Base-by-base conservation (phyloP, 2,329 filamentous ascomycete species). In the Curvularia verruculosa region DNA sequence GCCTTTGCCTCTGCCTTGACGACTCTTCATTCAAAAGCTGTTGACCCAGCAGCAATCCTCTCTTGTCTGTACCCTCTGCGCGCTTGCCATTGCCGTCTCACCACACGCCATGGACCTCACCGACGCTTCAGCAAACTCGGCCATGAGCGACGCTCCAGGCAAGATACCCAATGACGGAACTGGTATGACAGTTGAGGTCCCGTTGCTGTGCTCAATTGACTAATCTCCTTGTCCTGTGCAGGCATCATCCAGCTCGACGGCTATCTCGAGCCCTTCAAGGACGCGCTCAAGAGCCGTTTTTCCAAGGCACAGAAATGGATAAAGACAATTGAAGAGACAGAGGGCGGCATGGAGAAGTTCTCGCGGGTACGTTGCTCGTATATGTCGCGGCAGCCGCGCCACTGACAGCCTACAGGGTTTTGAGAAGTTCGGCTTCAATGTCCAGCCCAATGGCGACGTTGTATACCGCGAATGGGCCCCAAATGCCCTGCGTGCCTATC, bases 381-480 rank as follows among this genome's bases (percentile, higher is more conserved):
- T 31, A 7, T 28, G 37, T 36, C 48, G 13, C 19, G 18, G n/a
- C 9, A n/a, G 40, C 36, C n/a, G 15, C 24, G 19, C 43, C 56
- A 59, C 67, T 74, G 52, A 73, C 50, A n/a, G 31, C 45, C 28
- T 41, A 18, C 64, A 96, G 91, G 94, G 95, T 43, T 89, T 87
- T 61, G 92, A 98, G 72, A 88, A 84, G 61, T 96, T 90, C 72
- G 95, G 95, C 54, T 86, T 99, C 78, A 92, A 91, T 66, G 88
- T 95, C 58, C 84, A 89, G 72, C 81, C 86, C 52, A 87, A 96
- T 70, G 91, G 91, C 75, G 92, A 93, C 76, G 92, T 99, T 65
- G 82, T 84, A 56, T 99, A 99, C 78, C 86, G 92, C 67, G 95
- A 99, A 84, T 99, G 95, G 95, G 95, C 95, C 1, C 93, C 95